phyloP scores from a whole-genome alignment of 163 green algal genomes.

The Prototheca stagnorum region DNA sequence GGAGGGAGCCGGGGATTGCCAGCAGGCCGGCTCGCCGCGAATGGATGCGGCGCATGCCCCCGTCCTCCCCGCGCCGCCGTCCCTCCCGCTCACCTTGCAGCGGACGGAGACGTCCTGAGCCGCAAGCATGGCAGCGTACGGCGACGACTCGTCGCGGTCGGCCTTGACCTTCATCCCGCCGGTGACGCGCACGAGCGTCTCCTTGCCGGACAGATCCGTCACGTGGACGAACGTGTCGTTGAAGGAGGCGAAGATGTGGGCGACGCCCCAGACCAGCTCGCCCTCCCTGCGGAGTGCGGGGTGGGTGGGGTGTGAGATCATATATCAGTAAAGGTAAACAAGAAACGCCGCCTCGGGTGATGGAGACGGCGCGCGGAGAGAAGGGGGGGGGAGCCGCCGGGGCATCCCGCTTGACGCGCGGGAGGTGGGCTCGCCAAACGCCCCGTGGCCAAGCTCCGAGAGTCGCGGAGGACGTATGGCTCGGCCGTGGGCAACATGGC shows the following conservation, averaged over 20 bases:
- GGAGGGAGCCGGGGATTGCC: background rate
- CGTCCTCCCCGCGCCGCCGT: background rate
- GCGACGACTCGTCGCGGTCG: constrained; percentile 96
- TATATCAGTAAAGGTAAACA: background rate
- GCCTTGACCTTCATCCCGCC: constrained; percentile 99
- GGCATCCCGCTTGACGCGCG: no score
- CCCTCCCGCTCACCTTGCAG: constrained; percentile 70
- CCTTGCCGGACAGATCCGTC: constrained; percentile 96
- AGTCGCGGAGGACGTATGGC: no score
- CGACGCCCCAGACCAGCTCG: constrained; percentile 95
- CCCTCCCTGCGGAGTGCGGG: constrained; percentile 56
- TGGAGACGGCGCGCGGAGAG: background rate
- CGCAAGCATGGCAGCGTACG: constrained; percentile 99
- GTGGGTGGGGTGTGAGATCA: background rate
- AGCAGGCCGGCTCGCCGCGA: background rate
- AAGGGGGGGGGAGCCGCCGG: background rate
- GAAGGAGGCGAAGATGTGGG: constrained; percentile 99
- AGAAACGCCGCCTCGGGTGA: background rate
- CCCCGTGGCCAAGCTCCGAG: no score
- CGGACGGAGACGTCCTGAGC: constrained; percentile 82
- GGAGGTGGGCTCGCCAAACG: no score
- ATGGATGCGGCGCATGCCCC: background rate
- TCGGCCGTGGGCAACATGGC: no score
- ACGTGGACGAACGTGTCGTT: constrained; percentile 99
- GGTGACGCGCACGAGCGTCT: constrained; percentile 92